A percentile compares a stretch with the other conserved stretches of the same genome.
phyloP scores from a whole-genome alignment of 2,329 filamentous ascomycete species.

The Alternaria conjuncta region DNA sequence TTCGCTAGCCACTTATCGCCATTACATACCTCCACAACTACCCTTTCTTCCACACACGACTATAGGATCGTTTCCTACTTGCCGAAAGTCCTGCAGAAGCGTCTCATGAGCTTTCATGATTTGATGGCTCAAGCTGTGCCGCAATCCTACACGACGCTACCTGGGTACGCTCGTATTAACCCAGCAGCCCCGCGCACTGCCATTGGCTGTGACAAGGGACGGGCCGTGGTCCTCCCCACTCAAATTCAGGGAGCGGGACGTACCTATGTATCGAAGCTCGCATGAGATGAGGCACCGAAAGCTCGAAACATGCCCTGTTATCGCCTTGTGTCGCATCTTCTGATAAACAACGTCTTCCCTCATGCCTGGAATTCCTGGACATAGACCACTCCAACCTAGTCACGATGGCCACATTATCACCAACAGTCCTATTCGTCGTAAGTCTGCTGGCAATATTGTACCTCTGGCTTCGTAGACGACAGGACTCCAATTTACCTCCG shows the following conservation, averaged over 20 bases:
- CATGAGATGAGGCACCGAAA: neutral
- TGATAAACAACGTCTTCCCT: neutral
- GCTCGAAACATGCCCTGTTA: neutral
- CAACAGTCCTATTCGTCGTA: neutral
- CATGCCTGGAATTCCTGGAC: neutral
- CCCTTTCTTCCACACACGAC: neutral
- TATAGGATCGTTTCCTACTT: neutral
- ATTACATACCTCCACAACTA: too few species aligned
- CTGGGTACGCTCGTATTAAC: neutral
- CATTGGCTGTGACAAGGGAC: neutral
- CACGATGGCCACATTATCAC: neutral
- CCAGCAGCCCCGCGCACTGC: neutral
- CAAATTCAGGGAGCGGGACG: neutral
- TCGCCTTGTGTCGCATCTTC: neutral
- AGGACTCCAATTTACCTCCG: slow-evolving; percentile 24
- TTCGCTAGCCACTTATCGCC: too few species aligned
- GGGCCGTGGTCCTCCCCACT: neutral
- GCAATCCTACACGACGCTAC: neutral
- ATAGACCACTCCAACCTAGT: neutral
- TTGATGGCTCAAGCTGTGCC: neutral
- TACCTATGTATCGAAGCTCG: neutral
- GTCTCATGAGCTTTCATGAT: neutral
- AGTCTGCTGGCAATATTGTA: neutral
- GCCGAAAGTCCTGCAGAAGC: neutral
- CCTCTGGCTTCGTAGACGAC: neutral